Evolutionary conservation across 345 rosid species (phyloP).

Genomic region (Orychophragmus violaceus): DNA sequence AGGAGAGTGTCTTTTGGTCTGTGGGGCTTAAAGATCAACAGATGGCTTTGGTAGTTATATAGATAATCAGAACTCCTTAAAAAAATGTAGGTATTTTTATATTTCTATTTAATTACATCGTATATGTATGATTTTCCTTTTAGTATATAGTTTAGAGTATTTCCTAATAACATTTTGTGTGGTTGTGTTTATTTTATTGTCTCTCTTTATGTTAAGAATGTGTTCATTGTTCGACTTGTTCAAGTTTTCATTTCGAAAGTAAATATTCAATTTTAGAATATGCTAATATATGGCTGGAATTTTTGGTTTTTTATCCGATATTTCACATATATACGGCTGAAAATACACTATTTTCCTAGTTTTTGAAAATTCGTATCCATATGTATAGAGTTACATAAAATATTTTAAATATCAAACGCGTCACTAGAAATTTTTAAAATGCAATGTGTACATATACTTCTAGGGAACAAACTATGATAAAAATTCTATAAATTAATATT

Average conservation of each 20-base stretch:
- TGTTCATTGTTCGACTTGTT: not conserved
- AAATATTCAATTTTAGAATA: not conserved
- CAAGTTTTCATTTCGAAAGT: not conserved
- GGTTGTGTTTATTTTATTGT: not conserved
- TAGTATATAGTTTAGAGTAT: not conserved
- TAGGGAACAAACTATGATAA: not conserved
- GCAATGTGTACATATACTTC: not conserved
- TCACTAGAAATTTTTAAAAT: not conserved
- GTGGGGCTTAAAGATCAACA: conserved; percentile 29
- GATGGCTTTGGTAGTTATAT: conserved; percentile 34
- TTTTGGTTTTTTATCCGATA: not conserved
- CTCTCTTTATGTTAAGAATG: conserved; percentile 1
- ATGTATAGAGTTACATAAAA: not conserved
- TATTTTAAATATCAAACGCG: not conserved
- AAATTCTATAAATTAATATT: too few species aligned
- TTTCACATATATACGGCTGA: not conserved
- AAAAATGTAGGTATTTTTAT: not conserved
- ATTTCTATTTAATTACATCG: not conserved
- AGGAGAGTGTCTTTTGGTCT: conserved; percentile 31
- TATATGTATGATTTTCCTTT: not conserved
- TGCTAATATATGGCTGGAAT: not conserved
- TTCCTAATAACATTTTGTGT: not conserved
- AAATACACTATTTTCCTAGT: not conserved
- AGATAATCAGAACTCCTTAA: not conserved
- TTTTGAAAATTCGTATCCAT: not conserved